Conservation (phyloP, 2,329 filamentous ascomycete species). For the Exophiala phaeomuriformis region DNA sequence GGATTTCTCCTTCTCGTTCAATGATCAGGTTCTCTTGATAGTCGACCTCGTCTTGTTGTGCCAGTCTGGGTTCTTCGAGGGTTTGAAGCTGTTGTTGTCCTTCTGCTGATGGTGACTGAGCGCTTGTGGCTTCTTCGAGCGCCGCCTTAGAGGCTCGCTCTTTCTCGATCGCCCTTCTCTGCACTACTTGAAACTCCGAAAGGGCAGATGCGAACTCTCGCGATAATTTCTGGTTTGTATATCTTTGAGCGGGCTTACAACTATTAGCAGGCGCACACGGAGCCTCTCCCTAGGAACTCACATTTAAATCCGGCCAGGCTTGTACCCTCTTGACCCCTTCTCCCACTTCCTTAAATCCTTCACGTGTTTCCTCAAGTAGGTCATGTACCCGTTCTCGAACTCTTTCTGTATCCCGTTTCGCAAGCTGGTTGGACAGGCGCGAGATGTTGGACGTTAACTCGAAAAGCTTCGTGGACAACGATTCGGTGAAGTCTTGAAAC, state of each 20-base stretch:
- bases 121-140: conserved; percentile 49
- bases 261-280: conserved; percentile 6
- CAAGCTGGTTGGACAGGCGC: conserved; percentile 74
- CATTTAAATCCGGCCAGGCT: conserved; percentile 74
- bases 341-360: conserved; percentile 82
- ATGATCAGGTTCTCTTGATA: conserved; percentile 95
- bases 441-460: conserved; percentile 81
- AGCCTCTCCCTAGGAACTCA: conserved; percentile 38
- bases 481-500: conserved; percentile 74
- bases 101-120: conserved; percentile 31
- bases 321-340: conserved; percentile 91
- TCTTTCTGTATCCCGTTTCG: conserved; percentile 81
- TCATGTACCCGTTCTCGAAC: conserved; percentile 86
- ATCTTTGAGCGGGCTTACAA: conserved; percentile 79
- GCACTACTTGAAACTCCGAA: conserved; percentile 85
- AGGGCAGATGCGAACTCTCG: conserved; percentile 86
- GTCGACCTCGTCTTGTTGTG: conserved; percentile 88
- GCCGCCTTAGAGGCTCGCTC: conserved; percentile 80
- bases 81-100: conserved; percentile 61
- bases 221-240: conserved; percentile 89
- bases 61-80: conserved; percentile 70
- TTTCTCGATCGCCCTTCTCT: conserved; percentile 83
- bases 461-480: conserved; percentile 83
- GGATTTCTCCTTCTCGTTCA: conserved; percentile 93
- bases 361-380: conserved; percentile 75